These are phyloP conservation scores for Xylariaceae sp. DNA, from an alignment of 2,329 filamentous ascomycete genomes.

Conservation along the genomic window DNA sequence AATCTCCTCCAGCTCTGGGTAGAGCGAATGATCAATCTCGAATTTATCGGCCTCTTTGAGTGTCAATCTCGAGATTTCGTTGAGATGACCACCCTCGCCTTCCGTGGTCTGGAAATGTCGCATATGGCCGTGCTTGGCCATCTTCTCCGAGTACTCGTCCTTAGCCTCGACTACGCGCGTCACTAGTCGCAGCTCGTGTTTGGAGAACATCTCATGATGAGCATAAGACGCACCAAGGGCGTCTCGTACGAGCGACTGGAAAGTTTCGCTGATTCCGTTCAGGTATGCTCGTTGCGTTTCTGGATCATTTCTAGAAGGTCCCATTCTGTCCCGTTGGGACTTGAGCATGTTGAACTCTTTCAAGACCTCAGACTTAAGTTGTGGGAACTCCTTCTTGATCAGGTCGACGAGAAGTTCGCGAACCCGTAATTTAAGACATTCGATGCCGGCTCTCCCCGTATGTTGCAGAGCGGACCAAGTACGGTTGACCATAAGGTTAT, in stretches of 20 bases:
- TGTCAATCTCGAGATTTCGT: too few relatives aligned
- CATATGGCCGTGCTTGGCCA: too few relatives aligned
- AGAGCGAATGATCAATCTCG: not conserved
- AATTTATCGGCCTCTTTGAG: too few relatives aligned
- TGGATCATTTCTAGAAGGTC: conserved; percentile 20
- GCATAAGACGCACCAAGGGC: conserved; percentile 25
- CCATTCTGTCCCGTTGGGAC: conserved; percentile 19
- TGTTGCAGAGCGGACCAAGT: conserved; percentile 32
- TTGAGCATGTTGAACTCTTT: conserved; percentile 13
- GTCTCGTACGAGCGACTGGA: conserved; percentile 23
- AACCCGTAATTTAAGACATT: conserved; percentile 33
- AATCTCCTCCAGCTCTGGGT: conserved; percentile 26
- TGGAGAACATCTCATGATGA: conserved; percentile 15
- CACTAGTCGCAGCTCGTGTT: conserved; percentile 25
- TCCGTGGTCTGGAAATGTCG: not conserved
- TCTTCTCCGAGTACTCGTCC: conserved; percentile 13
- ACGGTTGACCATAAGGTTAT: too few relatives aligned
- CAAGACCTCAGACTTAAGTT: conserved; percentile 23
- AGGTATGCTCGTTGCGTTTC: conserved; percentile 27
- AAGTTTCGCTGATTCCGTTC: conserved; percentile 26
- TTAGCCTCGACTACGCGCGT: conserved; percentile 27
- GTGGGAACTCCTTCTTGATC: conserved; percentile 33
- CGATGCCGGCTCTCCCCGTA: conserved; percentile 22
- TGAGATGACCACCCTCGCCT: too few relatives aligned
- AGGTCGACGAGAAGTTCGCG: conserved; percentile 37